These are phyloP conservation scores for Stevia rebaudiana DNA, from an alignment of 140 eudicot genomes.

Conservation along the genomic window DNA sequence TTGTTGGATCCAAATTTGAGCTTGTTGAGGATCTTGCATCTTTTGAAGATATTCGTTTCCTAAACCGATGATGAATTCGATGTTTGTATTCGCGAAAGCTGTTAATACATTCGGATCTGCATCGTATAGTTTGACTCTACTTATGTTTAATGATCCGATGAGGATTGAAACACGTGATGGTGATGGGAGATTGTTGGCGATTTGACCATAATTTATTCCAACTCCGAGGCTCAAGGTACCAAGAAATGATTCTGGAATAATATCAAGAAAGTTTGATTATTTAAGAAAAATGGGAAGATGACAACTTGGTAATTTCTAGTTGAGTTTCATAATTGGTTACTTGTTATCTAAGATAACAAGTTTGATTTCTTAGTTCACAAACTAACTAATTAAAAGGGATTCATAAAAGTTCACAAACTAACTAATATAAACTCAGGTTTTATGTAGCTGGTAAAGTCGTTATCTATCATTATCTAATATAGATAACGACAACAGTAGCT, in stretches of 20 bases:
- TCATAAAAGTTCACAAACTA: no score
- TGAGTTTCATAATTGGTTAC: no score
- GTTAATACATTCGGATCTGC: constrained; percentile 80
- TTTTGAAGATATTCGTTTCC: constrained; percentile 72
- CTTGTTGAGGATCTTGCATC: constrained; percentile 63
- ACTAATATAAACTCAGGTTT: no score
- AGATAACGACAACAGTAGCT: no score
- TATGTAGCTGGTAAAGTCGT: no score
- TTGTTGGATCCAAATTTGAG: constrained; percentile 77
- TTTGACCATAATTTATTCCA: constrained; percentile 92
- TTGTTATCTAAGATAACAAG: no score
- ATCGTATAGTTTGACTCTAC: constrained; percentile 78
- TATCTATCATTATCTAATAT: no score
- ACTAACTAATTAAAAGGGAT: no score
- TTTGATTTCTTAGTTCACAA: no score
- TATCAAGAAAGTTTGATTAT: constrained; percentile 12
- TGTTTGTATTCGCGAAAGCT: constrained; percentile 65
- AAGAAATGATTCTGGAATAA: constrained; percentile 34
- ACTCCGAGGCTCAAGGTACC: constrained; percentile 50
- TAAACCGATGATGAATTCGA: constrained; percentile 83
- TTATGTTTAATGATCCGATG: constrained; percentile 61
- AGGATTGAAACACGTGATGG: constrained; percentile 68
- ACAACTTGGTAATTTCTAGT: no score
- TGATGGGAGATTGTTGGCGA: constrained; percentile 85
- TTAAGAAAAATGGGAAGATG: background rate